Conservation (phyloP, 306 rosid species). For the Astragalus membranaceus region DNA sequence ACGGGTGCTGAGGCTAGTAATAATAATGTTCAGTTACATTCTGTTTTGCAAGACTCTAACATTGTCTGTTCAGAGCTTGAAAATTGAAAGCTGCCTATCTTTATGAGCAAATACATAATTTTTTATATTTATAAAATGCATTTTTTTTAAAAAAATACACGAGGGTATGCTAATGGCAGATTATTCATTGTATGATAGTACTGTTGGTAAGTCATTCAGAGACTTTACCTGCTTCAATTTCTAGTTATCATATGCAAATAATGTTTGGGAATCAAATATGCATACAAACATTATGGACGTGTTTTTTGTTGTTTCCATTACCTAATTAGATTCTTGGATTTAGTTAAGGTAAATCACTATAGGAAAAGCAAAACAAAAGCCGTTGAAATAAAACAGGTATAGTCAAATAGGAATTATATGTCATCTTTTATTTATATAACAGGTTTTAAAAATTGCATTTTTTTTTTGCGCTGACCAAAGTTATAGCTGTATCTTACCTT, state of each 20-base stretch:
- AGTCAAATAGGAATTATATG: not conserved
- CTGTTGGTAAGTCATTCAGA: not conserved
- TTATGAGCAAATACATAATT: not conserved
- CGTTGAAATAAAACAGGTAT: not conserved
- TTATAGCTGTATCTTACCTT: not conserved
- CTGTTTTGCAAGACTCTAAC: too few relatives aligned
- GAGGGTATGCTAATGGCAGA: not conserved
- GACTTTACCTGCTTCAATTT: slow-evolving; percentile 2
- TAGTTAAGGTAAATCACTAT: not conserved
- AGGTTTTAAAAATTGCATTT: not conserved
- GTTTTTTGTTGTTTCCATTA: not conserved
- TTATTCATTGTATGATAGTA: not conserved
- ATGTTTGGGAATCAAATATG: not conserved
- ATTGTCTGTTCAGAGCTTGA: not conserved
- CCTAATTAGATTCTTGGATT: not conserved
- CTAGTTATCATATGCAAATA: not conserved
- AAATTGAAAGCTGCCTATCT: not conserved
- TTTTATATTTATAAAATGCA: not conserved
- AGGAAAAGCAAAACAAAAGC: not conserved
- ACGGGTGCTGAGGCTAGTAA: too few relatives aligned
- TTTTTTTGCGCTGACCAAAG: not conserved
- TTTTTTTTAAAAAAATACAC: not conserved
- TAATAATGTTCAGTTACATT: too few relatives aligned
- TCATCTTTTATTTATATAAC: not conserved
- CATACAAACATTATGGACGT: not conserved